Evolutionary conservation across 768 basidiomycete species (phyloP), one percentile per base, ranked within the genome.

Genomic region (Clavulina sp.): DNA sequence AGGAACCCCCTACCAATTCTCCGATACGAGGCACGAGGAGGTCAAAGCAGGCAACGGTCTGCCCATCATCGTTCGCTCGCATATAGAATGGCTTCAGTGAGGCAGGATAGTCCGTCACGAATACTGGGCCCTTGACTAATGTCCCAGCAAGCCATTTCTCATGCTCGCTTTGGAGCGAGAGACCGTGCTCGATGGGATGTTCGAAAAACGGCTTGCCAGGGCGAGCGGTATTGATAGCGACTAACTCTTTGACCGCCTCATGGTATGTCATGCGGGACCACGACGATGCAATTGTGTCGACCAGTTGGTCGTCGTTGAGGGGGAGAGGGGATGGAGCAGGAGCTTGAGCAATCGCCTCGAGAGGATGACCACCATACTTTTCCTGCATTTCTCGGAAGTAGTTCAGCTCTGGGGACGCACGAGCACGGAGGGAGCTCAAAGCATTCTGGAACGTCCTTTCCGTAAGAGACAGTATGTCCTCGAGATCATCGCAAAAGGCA

Each of bases 71-170:
- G 60, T 86, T 87, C 38, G 62, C 62, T 32, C 85, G 78, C 95
- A 97, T 96, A 67, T 99, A 99, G 69, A 97, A 97, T 5, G 95
- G 91, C 65, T 99, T 99, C 56, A 87, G 63, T 2, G 62, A 48
- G 3, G 70, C 65, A 1, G 95, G 93, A 62, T 97, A 99, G 62
- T 93, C 80, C 13, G 80, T 85, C 50, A 99, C 81, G 62, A 97
- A 96, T 2, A 92, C 74, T 1, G 95, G 93, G 0, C 82, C 82
- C 24, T 68, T 62, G 49, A 79, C 66, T 48, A 81, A 64, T 16
- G 65, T 63, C 51, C 83, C 81, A 0, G 88, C 84, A 16, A 99
- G 72, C 78, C 82, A 93, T 47, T 78, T 78, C 64, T 99, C 95
- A 61, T 96, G 92, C 62, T 96, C 95, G 61, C 84, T 85, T 62